These are phyloP conservation scores for Schoenoplectus tabernaemontani DNA, from an alignment of 202 grass and related monocot species.

Conservation along the genomic window DNA sequence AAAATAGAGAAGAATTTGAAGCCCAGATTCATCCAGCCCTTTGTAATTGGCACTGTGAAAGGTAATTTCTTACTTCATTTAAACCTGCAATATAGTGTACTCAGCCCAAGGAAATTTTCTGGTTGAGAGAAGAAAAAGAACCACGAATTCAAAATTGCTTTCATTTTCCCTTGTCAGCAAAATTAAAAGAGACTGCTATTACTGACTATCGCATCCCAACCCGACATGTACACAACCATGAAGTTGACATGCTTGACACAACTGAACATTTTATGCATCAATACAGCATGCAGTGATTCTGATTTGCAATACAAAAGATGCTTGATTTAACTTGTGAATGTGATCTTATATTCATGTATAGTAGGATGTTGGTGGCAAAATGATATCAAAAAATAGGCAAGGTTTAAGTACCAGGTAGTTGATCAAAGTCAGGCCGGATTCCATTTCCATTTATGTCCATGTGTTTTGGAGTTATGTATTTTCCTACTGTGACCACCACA, in stretches of 20 bases:
- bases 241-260: not conserved
- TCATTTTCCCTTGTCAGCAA: not conserved
- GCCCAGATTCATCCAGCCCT: conserved; percentile 28
- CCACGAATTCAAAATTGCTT: not conserved
- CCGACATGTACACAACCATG: not conserved
- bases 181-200: not conserved
- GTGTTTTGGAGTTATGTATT: conserved; percentile 84
- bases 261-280: not conserved
- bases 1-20: not conserved
- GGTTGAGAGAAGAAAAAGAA: conserved; percentile 3
- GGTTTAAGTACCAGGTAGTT: conserved; percentile 53
- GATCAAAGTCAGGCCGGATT: conserved; percentile 70
- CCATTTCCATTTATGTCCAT: conserved; percentile 96
- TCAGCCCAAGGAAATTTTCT: not conserved
- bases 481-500: conserved; percentile 84
- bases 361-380: not conserved
- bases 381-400: not conserved
- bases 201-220: not conserved
- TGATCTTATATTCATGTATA: not conserved
- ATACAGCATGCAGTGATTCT: not conserved
- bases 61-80: conserved; percentile 62
- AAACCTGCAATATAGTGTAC: conserved; percentile 39
- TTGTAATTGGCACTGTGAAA: conserved; percentile 50
- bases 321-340: not conserved
- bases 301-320: not conserved